These are phyloP conservation scores for Pleurotus eryngii DNA, from an alignment of 768 basidiomycete species.

Conservation along the genomic window DNA sequence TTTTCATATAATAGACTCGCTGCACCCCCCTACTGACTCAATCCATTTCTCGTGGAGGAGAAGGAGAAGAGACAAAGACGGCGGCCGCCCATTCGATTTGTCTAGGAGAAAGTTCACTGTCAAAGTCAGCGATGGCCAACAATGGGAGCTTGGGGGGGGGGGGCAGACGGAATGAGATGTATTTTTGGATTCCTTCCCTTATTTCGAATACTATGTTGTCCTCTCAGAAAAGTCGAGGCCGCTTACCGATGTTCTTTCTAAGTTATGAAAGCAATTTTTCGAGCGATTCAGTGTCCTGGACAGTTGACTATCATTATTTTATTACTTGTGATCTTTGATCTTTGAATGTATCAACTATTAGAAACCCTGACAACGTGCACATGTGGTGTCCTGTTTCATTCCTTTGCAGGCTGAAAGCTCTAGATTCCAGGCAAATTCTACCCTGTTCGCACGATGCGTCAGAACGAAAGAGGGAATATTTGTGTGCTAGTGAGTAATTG, in stretches of 20 bases:
- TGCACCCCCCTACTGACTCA: slow-evolving; percentile 44
- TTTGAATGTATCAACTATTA: too few relatives aligned
- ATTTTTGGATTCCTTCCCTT: slow-evolving; percentile 91
- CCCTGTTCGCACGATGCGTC: too few relatives aligned
- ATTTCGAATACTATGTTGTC: slow-evolving; percentile 98
- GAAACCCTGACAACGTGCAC: too few relatives aligned
- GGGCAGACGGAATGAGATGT: too few relatives aligned
- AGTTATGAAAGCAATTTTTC: slow-evolving; percentile 94
- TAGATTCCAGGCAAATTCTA: too few relatives aligned
- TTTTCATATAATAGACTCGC: slow-evolving; percentile 95
- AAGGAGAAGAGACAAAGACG: too few relatives aligned
- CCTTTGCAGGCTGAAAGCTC: too few relatives aligned
- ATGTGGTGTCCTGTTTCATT: too few relatives aligned
- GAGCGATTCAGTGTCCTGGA: slow-evolving; percentile 79
- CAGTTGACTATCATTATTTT: slow-evolving; percentile 33
- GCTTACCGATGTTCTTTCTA: slow-evolving; percentile 84
- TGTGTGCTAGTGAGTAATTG: too few relatives aligned
- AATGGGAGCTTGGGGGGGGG: too few relatives aligned
- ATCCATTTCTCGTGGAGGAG: not conserved
- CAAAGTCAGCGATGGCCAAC: slow-evolving; percentile 77
- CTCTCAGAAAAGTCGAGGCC: slow-evolving; percentile 88
- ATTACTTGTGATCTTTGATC: too few relatives aligned
- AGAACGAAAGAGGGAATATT: too few relatives aligned
- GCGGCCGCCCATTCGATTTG: slow-evolving; percentile 70
- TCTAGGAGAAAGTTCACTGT: slow-evolving; percentile 90